Conservation (phyloP, 805 yeast species). For the Jamesozyma piceae region DNA sequence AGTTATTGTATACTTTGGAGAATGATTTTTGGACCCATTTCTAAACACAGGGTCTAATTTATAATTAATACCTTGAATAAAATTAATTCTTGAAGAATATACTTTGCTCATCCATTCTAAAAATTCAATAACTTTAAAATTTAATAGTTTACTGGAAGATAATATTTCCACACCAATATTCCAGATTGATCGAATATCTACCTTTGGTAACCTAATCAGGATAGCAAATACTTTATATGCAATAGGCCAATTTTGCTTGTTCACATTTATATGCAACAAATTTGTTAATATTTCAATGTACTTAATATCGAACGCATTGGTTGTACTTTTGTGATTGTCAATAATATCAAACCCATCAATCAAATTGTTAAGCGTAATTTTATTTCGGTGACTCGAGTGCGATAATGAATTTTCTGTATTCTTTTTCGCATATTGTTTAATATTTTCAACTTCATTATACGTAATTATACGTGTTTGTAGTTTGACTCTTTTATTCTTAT, state of each 20-base stretch:
- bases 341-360: constrained; percentile 18
- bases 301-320: constrained; percentile 11
- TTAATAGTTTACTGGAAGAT: constrained; percentile 9
- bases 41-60: constrained; percentile 23
- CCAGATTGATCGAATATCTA: constrained; percentile 55
- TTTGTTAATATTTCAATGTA: constrained; percentile 29
- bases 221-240: constrained; percentile 47
- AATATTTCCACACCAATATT: constrained; percentile 52
- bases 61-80: constrained; percentile 18
- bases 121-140: constrained; percentile 13
- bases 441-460: constrained; percentile 9
- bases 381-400: constrained; percentile 1
- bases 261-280: constrained; percentile 41
- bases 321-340: background rate
- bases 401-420: background rate
- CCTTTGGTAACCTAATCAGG: constrained; percentile 38
- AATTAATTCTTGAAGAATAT: constrained; percentile 18
- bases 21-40: constrained; percentile 24
- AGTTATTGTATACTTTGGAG: constrained; percentile 22
- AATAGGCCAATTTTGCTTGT: constrained; percentile 42
- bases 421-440: constrained; percentile 2
- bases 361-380: constrained; percentile 9
- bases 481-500: constrained; percentile 10
- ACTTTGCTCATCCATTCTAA: constrained; percentile 25
- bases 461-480: constrained; percentile 15